Evolutionary conservation across 73 alveolate genomes (phyloP).

Genomic region (Paramecium sexaurelia): DNA sequence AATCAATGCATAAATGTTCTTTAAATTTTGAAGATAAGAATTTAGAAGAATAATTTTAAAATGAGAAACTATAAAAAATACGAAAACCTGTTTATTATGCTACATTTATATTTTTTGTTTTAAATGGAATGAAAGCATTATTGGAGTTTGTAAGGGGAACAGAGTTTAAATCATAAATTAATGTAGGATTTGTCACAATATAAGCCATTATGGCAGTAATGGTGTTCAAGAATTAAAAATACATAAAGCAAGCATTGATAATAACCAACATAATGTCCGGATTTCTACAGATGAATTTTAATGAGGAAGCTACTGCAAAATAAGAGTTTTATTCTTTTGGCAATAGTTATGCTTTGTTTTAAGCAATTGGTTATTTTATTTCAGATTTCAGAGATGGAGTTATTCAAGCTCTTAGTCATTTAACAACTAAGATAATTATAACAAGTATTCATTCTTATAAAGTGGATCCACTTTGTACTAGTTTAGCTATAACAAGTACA

Average conservation of each 20-base stretch:
- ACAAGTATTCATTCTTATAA: neutral
- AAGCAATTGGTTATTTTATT: neutral
- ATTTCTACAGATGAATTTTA: neutral
- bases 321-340: neutral
- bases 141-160: neutral
- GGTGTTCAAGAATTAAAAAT: neutral
- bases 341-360: neutral
- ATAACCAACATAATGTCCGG: neutral
- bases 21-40: neutral
- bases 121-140: neutral
- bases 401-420: neutral
- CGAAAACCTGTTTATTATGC: neutral
- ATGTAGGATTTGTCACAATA: neutral
- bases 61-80: neutral
- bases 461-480: neutral
- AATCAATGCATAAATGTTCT: neutral
- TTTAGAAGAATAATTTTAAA: neutral
- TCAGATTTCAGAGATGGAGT: constrained; percentile 2
- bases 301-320: neutral
- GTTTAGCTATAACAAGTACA: neutral
- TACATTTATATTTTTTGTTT: neutral
- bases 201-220: neutral
- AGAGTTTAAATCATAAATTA: neutral
- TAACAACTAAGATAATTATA: neutral
- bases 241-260: neutral